Conservation (phyloP, 164 flowering plant genomes). For the Macadamia integrifolia region DNA sequence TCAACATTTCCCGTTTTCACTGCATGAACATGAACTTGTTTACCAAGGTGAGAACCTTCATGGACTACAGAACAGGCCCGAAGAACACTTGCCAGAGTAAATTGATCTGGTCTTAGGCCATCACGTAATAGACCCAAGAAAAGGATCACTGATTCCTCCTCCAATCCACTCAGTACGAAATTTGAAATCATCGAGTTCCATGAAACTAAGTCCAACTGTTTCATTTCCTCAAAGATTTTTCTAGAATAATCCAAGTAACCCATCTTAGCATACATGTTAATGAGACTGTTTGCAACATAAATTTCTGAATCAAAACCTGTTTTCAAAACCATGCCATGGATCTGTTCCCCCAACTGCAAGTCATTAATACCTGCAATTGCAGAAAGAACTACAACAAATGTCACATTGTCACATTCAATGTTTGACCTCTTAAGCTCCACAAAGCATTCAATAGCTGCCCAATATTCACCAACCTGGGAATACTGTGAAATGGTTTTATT, state of each 20-base stretch:
- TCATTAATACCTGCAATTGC: slow-evolving; percentile 21
- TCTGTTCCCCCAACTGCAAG: slow-evolving; percentile 32
- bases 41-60: slow-evolving; percentile 23
- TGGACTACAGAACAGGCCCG: slow-evolving; percentile 37
- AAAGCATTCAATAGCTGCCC: slow-evolving; percentile 33
- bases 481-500: slow-evolving; percentile 36
- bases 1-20: slow-evolving; percentile 27
- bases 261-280: slow-evolving; percentile 47
- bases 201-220: slow-evolving; percentile 43
- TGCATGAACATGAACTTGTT: slow-evolving; percentile 49
- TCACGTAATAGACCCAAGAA: slow-evolving; percentile 25
- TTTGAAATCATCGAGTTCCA: slow-evolving; percentile 59
- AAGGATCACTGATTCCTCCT: slow-evolving; percentile 24
- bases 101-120: slow-evolving; percentile 41
- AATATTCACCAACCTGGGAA: slow-evolving; percentile 24
- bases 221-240: slow-evolving; percentile 31
- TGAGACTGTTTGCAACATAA: slow-evolving; percentile 39
- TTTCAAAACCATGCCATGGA: slow-evolving; percentile 38
- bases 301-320: slow-evolving; percentile 28
- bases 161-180: slow-evolving; percentile 31
- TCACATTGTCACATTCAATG: slow-evolving; percentile 31
- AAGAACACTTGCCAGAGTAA: slow-evolving; percentile 45
- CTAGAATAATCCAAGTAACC: slow-evolving; percentile 23
- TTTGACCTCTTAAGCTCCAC: slow-evolving; percentile 25
- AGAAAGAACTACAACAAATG: slow-evolving; percentile 34